Conservation (phyloP, 2,329 filamentous ascomycete genomes). For the Neonectria ditissima region DNA sequence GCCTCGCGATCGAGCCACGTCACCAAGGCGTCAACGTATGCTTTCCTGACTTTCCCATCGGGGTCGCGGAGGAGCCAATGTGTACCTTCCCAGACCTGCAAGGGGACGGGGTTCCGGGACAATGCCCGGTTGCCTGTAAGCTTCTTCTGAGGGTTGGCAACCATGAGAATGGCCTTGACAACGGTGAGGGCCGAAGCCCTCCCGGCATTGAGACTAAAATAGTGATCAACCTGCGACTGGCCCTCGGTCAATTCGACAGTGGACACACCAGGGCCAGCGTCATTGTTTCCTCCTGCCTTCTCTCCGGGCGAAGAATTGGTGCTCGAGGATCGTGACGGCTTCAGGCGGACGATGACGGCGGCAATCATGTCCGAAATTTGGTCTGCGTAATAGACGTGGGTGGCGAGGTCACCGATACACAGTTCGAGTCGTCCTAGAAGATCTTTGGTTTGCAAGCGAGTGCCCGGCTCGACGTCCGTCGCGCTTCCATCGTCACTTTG, state of each 20-base stretch:
- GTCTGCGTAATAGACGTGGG: slow-evolving; percentile 96
- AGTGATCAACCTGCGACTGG: slow-evolving; percentile 61
- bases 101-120: slow-evolving; percentile 78
- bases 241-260: slow-evolving; percentile 57
- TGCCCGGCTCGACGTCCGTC: slow-evolving; percentile 47
- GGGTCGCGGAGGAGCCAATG: slow-evolving; percentile 90
- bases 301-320: slow-evolving; percentile 57
- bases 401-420: slow-evolving; percentile 91
- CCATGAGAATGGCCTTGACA: slow-evolving; percentile 83
- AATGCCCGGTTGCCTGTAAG: slow-evolving; percentile 71
- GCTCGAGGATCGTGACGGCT: slow-evolving; percentile 66
- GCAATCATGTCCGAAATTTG: slow-evolving; percentile 96
- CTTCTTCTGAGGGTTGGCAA: slow-evolving; percentile 78
- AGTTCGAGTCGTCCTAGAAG: slow-evolving; percentile 79
- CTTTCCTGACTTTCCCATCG: slow-evolving; percentile 81
- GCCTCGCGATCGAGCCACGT: slow-evolving; percentile 90
- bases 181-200: slow-evolving; percentile 78
- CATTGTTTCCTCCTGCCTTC: slow-evolving; percentile 58
- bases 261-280: slow-evolving; percentile 51
- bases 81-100: slow-evolving; percentile 95
- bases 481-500: slow-evolving; percentile 51
- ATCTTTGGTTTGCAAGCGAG: slow-evolving; percentile 65
- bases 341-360: slow-evolving; percentile 81
- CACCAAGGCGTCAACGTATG: slow-evolving; percentile 85
- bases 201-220: slow-evolving; percentile 65